These are phyloP conservation scores for Aureobasidium sp. DNA, from an alignment of 2,329 filamentous ascomycete genomes.

Conservation along the genomic window DNA sequence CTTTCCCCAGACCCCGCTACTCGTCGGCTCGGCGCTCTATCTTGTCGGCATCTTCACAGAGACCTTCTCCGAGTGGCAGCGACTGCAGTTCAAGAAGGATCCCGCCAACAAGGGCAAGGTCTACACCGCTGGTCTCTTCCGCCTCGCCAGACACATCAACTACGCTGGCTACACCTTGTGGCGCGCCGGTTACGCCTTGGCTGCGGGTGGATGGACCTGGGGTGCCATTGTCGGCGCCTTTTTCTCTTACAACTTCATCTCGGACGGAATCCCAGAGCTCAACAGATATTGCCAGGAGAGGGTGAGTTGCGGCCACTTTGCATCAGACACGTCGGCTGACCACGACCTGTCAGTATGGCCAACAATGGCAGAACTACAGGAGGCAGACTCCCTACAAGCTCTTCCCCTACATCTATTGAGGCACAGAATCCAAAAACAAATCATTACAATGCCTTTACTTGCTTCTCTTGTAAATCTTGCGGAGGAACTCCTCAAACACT, in stretches of 20 bases:
- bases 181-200: conserved; percentile 44
- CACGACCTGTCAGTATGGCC: conserved; percentile 31
- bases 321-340: not conserved
- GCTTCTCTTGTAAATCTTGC: conserved; percentile 97
- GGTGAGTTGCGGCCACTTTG: conserved; percentile 25
- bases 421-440: no score
- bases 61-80: conserved; percentile 51
- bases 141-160: conserved; percentile 47
- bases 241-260: conserved; percentile 41
- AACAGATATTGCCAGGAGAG: conserved; percentile 43
- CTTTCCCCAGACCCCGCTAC: conserved; percentile 38
- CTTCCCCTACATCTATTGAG: conserved; percentile 31
- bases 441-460: conserved; percentile 54
- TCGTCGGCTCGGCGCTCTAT: conserved; percentile 47
- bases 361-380: conserved; percentile 34
- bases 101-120: conserved; percentile 47
- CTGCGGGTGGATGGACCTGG: conserved; percentile 41
- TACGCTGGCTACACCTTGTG: conserved; percentile 49
- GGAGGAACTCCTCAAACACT: conserved; percentile 82
- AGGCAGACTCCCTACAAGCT: conserved; percentile 34
- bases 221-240: conserved; percentile 36
- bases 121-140: conserved; percentile 45
- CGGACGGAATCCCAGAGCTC: conserved; percentile 40
- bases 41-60: conserved; percentile 48
- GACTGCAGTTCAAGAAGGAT: conserved; percentile 46